phyloP scores from a whole-genome alignment of 2,329 filamentous ascomycete species.

The Anthostomella pinea region DNA sequence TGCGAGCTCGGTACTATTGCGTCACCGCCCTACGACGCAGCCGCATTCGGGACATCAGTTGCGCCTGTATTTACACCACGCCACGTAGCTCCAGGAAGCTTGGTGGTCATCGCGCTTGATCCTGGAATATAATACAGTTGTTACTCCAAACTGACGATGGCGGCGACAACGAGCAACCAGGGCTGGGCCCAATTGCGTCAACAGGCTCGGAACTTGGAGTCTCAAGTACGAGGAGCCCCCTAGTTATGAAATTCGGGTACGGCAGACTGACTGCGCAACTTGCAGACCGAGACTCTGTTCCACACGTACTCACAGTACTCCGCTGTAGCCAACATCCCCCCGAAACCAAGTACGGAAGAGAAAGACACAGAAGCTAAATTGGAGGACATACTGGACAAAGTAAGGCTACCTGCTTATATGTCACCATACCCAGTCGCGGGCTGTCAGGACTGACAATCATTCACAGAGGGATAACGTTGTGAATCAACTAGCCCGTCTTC shows the following conservation, averaged over 20 bases:
- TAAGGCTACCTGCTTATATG: constrained; percentile 43
- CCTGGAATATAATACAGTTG: no score
- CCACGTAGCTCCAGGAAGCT: constrained; percentile 9
- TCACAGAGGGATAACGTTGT: constrained; percentile 76
- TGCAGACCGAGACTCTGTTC: constrained; percentile 78
- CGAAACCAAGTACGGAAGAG: constrained; percentile 84
- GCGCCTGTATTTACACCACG: no score
- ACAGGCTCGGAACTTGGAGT: constrained; percentile 84
- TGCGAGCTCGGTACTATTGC: no score
- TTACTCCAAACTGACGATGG: no score
- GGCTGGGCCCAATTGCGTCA: constrained; percentile 95
- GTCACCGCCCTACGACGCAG: no score
- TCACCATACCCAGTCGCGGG: no score
- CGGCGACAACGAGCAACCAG: constrained; percentile 51
- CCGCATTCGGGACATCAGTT: no score
- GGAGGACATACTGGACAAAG: constrained; percentile 80
- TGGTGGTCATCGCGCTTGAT: constrained; percentile 1
- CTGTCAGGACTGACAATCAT: constrained; percentile 15
- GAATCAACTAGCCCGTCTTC: constrained; percentile 77
- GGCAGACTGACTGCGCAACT: constrained; percentile 5
- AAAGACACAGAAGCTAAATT: constrained; percentile 74
- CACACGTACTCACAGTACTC: constrained; percentile 91
- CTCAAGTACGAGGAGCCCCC: constrained; percentile 62
- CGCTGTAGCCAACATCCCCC: constrained; percentile 71
- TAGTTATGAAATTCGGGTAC: neutral